These are phyloP conservation scores for Chlamydomonas incerta DNA, from an alignment of 139 green algal genomes.

Conservation along the genomic window DNA sequence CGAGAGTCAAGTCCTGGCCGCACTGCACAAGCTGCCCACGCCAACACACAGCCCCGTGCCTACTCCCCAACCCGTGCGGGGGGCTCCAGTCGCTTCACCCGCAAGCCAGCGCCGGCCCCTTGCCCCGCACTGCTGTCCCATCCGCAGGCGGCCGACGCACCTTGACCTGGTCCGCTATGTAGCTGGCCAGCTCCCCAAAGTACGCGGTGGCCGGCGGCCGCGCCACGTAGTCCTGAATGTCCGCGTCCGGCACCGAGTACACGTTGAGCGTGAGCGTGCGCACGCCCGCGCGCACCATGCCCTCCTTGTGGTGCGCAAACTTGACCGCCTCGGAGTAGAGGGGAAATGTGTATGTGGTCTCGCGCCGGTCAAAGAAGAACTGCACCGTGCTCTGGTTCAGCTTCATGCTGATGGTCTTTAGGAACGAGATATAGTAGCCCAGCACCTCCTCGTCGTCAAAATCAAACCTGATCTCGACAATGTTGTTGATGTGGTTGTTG, in stretches of 20 bases:
- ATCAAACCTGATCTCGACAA: constrained; percentile 91
- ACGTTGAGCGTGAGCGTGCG: constrained; percentile 96
- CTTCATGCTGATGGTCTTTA: constrained; percentile 96
- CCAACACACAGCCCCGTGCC: no score
- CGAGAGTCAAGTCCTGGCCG: no score
- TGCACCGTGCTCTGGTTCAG: constrained; percentile 91
- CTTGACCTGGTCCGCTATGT: constrained; percentile 81
- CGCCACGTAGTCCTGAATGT: constrained; percentile 80
- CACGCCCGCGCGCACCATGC: constrained; percentile 96
- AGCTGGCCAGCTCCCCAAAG: constrained; percentile 74
- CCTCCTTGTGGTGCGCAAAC: constrained; percentile 93
- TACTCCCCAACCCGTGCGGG: no score
- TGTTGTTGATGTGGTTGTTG: constrained; percentile 98
- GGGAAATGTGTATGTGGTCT: constrained; percentile 73
- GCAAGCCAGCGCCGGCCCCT: no score
- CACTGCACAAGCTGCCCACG: no score
- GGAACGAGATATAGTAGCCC: constrained; percentile 97
- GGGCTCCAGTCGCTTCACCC: no score
- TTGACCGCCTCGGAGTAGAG: constrained; percentile 94
- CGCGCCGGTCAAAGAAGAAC: constrained; percentile 88
- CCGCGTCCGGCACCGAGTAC: constrained; percentile 83
- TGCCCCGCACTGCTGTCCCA: no score
- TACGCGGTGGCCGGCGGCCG: constrained; percentile 67
- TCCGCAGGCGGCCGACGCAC: constrained; percentile 50
- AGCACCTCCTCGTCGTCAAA: constrained; percentile 98